Evolutionary conservation across 139 green algal species (phyloP).

Genomic region (Picochlorum sp.): DNA sequence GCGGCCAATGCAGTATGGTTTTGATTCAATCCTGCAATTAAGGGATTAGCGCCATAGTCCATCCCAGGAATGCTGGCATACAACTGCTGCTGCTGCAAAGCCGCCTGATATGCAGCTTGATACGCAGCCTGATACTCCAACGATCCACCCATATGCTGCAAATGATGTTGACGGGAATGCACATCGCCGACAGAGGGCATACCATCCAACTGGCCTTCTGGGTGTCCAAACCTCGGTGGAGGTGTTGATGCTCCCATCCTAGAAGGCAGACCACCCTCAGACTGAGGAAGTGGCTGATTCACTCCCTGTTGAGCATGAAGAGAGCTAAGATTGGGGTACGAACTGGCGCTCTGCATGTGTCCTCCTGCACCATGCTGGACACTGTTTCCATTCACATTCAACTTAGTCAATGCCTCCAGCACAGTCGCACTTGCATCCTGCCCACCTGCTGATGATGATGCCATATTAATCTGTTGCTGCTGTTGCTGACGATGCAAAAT

Average conservation of each 20-base stretch:
- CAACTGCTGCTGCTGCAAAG: slow-evolving; percentile 51
- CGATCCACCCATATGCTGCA: neutral
- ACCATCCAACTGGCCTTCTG: neutral
- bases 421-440: slow-evolving; percentile 8
- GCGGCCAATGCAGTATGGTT: slow-evolving; percentile 30
- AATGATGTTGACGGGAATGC: slow-evolving; percentile 9
- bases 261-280: no score
- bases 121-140: slow-evolving; percentile 83
- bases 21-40: neutral
- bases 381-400: slow-evolving; percentile 15
- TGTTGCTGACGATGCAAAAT: slow-evolving; percentile 23
- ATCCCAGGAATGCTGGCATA: slow-evolving; percentile 6
- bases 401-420: slow-evolving; percentile 42
- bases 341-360: neutral
- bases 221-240: slow-evolving; percentile 12
- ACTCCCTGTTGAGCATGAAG: no score
- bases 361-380: neutral
- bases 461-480: neutral
- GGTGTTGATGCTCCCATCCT: neutral
- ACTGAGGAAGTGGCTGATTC: no score
- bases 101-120: slow-evolving; percentile 71
- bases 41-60: neutral
- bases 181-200: no score
- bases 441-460: neutral
- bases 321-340: neutral